phyloP scores from a whole-genome alignment of 2,329 filamentous ascomycete genomes.

The Fusarium mexicanum region DNA sequence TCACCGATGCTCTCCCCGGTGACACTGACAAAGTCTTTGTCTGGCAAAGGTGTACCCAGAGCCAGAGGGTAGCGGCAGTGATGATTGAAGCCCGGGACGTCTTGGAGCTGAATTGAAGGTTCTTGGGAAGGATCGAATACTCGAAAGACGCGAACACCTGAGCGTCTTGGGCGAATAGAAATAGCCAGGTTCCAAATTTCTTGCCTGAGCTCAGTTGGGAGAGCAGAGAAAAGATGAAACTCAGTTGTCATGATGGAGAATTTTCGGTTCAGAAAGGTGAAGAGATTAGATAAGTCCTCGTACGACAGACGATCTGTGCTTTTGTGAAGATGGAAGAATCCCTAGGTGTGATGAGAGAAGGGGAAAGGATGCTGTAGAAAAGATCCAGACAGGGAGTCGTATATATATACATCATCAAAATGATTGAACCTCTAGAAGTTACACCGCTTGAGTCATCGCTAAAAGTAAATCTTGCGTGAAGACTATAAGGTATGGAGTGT shows the following conservation, averaged over 20 bases:
- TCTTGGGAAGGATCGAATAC: not conserved
- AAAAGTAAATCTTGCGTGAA: accelerated
- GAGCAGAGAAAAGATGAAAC: not conserved
- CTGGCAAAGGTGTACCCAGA: not conserved
- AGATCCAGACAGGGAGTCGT: accelerated
- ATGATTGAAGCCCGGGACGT: no score
- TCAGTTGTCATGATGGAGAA: not conserved
- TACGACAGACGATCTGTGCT: not conserved
- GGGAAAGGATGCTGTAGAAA: accelerated
- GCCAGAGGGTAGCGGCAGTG: no score
- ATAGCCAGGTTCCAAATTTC: not conserved
- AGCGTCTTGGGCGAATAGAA: accelerated
- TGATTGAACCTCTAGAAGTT: not conserved
- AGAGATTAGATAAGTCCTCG: not conserved
- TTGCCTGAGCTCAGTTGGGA: not conserved
- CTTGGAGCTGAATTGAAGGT: accelerated
- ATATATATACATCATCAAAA: not conserved
- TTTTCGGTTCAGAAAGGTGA: not conserved
- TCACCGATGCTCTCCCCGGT: not conserved
- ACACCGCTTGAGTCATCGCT: not conserved
- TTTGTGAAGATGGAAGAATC: accelerated
- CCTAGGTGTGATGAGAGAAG: not conserved
- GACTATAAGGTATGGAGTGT: not conserved
- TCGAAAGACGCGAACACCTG: not conserved
- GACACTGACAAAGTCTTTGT: not conserved